Conservation (phyloP, 352 stramenopile species). For the Globisporangium alternatum region DNA sequence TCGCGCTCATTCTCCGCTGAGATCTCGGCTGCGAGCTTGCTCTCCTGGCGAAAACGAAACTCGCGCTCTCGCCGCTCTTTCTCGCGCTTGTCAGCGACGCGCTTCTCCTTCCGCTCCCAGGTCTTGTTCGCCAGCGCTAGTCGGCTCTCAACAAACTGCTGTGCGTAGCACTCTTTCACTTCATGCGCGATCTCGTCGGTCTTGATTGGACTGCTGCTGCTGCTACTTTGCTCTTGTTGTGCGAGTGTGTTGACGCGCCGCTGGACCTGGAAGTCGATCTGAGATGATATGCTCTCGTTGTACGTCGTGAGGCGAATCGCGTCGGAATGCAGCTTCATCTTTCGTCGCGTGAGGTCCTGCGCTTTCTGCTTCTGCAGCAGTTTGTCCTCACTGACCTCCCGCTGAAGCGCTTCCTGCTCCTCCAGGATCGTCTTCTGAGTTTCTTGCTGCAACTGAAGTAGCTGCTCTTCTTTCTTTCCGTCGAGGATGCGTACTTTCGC, state of each 20-base stretch:
- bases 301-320: conserved; percentile 64
- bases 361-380: conserved; percentile 31
- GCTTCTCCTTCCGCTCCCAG: conserved; percentile 63
- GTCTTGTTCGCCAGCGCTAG: conserved; percentile 64
- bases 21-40: conserved; percentile 38
- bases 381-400: conserved; percentile 38
- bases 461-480: conserved; percentile 30
- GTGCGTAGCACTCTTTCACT: conserved; percentile 52
- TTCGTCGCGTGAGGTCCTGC: conserved; percentile 32
- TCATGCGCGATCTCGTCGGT: conserved; percentile 22
- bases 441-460: conserved; percentile 43
- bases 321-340: conserved; percentile 46
- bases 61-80: conserved; percentile 42
- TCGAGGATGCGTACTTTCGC: conserved; percentile 31
- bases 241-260: conserved; percentile 32
- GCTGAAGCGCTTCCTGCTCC: conserved; percentile 26
- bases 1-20: conserved; percentile 31
- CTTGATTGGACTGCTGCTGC: conserved; percentile 4
- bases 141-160: conserved; percentile 51
- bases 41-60: conserved; percentile 55
- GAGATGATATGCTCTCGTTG: conserved; percentile 56
- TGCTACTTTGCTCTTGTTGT: conserved; percentile 12
- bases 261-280: conserved; percentile 70
- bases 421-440: conserved; percentile 35
- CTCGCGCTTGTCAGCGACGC: conserved; percentile 38